Conservation (phyloP, 805 yeast genomes). For the Lachancea dasiensis region DNA sequence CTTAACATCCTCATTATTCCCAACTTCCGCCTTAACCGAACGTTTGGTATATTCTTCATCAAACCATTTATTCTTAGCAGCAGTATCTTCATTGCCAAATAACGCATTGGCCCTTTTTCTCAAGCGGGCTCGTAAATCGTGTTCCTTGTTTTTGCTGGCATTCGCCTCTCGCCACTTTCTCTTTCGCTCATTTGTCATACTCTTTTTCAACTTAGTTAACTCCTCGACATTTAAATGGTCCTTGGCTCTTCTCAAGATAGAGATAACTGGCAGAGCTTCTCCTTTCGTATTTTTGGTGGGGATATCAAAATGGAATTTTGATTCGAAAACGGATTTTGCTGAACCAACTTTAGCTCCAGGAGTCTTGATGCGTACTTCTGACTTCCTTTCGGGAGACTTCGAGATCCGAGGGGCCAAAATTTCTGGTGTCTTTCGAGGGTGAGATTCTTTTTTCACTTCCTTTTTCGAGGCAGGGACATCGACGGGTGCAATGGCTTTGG, state of each 20-base stretch:
- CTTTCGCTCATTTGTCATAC: conserved; percentile 29
- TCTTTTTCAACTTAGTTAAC: conserved; percentile 20
- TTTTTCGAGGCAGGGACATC: not conserved
- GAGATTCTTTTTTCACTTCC: not conserved
- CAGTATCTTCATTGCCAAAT: conserved; percentile 57
- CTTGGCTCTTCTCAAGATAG: conserved; percentile 23
- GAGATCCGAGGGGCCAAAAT: not conserved
- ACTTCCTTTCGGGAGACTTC: not conserved
- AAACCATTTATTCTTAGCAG: conserved; percentile 62
- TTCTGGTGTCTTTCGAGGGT: not conserved
- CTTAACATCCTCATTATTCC: conserved; percentile 3
- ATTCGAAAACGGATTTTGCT: conserved; percentile 2
- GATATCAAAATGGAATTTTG: conserved; percentile 5
- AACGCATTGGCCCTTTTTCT: conserved; percentile 60
- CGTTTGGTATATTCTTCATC: conserved; percentile 65
- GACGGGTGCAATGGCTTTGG: conserved; percentile 6
- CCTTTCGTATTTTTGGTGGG: conserved; percentile 10
- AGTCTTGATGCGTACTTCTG: not conserved
- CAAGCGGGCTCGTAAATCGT: conserved; percentile 76
- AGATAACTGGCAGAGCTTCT: conserved; percentile 8
- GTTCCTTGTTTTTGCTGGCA: conserved; percentile 75
- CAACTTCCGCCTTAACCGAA: conserved; percentile 29
- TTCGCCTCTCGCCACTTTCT: conserved; percentile 45
- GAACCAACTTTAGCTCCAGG: conserved; percentile 1
- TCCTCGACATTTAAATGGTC: conserved; percentile 18